A percentile compares a stretch with the other conserved stretches of the same genome.
phyloP scores from a whole-genome alignment of 192 early-diverging fungal species.

The Coemansia sp. region DNA sequence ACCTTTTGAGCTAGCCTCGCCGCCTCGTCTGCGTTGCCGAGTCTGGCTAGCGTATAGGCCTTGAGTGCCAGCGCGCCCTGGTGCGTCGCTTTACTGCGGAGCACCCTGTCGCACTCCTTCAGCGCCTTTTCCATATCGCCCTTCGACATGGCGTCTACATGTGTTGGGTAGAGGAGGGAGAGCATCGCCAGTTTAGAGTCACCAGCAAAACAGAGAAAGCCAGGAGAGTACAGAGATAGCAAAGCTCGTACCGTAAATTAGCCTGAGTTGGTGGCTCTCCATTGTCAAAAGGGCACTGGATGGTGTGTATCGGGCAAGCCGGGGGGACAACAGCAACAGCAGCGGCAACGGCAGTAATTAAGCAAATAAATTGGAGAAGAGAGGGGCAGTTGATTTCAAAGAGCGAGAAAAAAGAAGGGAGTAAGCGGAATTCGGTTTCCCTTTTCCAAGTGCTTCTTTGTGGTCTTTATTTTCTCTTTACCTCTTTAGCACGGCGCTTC shows the following conservation, averaged over 20 bases:
- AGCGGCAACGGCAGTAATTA: not conserved
- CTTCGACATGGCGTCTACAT: constrained; percentile 29
- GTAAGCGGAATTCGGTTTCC: no score
- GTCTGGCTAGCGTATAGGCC: constrained; percentile 63
- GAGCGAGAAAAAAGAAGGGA: no score
- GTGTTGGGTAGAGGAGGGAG: not conserved
- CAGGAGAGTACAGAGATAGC: not conserved
- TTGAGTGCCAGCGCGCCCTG: constrained; percentile 64
- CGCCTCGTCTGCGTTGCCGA: constrained; percentile 64
- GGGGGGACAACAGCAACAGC: no score
- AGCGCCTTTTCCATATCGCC: constrained; percentile 18
- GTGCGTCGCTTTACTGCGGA: constrained; percentile 37
- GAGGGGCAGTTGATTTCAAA: no score
- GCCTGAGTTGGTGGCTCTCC: constrained; percentile 35
- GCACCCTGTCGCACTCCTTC: constrained; percentile 25
- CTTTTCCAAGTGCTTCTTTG: no score
- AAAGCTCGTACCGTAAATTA: constrained; percentile 26
- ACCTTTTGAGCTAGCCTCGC: constrained; percentile 61
- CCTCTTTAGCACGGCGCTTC: not conserved
- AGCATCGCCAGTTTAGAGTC: not conserved
- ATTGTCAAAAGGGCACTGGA: constrained; percentile 5
- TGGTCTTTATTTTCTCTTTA: not conserved
- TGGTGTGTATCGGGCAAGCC: not conserved
- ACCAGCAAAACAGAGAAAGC: no score
- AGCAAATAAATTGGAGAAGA: not conserved